phyloP scores from a whole-genome alignment of 2,329 filamentous ascomycete species.

The Pezicula radicicola region DNA sequence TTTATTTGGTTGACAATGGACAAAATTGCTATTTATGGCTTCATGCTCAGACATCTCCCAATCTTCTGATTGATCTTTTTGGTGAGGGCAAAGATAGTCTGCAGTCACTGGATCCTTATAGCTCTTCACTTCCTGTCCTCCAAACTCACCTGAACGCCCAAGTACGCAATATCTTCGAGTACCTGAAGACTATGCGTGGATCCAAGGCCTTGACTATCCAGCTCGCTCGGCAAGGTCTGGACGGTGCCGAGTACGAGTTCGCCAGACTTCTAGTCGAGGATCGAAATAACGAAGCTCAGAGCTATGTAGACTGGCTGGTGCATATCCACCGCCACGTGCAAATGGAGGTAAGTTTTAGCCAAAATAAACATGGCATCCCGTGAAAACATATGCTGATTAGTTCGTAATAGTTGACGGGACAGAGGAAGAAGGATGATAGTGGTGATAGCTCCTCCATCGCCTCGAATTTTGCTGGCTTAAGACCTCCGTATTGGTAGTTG shows the following conservation, averaged over 20 bases:
- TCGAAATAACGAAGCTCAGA: slow-evolving; percentile 95
- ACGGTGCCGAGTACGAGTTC: slow-evolving; percentile 96
- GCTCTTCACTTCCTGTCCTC: slow-evolving; percentile 75
- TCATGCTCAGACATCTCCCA: slow-evolving; percentile 87
- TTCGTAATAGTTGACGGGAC: slow-evolving; percentile 55
- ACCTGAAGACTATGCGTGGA: slow-evolving; percentile 74
- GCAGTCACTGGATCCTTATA: slow-evolving; percentile 77
- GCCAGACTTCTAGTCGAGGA: slow-evolving; percentile 89
- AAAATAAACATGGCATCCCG: background rate
- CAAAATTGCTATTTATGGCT: slow-evolving; percentile 91
- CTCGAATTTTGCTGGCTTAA: slow-evolving; percentile 55
- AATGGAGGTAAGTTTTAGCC: slow-evolving; percentile 62
- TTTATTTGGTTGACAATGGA: slow-evolving; percentile 92
- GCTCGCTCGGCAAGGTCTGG: slow-evolving; percentile 85
- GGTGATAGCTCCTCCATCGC: slow-evolving; percentile 45
- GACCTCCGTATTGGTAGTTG: slow-evolving; percentile 56
- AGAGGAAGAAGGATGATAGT: slow-evolving; percentile 66
- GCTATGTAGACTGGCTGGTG: slow-evolving; percentile 98
- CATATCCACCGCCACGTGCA: slow-evolving; percentile 92
- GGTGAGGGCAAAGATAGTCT: slow-evolving; percentile 71
- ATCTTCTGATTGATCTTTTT: slow-evolving; percentile 86
- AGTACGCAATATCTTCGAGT: slow-evolving; percentile 89
- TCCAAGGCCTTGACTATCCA: slow-evolving; percentile 88
- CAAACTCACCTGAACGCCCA: slow-evolving; percentile 93
- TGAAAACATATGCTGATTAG: background rate